These are phyloP conservation scores for Schizophyllum commune DNA, from an alignment of 1,284 basidiomycete species.

Conservation along the genomic window DNA sequence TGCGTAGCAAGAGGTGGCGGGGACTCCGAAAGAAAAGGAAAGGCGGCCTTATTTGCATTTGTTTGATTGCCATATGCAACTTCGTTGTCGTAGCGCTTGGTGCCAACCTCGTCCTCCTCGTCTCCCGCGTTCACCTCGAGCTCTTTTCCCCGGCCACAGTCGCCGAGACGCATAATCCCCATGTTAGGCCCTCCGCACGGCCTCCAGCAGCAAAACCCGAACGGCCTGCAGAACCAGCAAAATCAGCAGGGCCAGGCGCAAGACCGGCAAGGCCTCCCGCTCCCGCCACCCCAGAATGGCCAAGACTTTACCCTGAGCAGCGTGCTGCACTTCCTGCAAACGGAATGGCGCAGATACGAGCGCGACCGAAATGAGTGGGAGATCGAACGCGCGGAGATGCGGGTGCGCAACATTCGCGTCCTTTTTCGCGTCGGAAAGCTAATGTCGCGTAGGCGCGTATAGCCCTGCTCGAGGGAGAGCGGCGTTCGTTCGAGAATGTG, in stretches of 20 bases:
- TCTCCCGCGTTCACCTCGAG: conserved; percentile 21
- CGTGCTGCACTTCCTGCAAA: conserved; percentile 95
- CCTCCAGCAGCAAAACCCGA: conserved; percentile 44
- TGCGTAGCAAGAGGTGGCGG: not conserved
- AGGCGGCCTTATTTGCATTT: not conserved
- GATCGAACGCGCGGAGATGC: conserved; percentile 98
- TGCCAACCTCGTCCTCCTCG: conserved; percentile 12
- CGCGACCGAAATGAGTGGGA: conserved; percentile 99
- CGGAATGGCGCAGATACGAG: conserved; percentile 95
- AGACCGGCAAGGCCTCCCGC: conserved; percentile 43
- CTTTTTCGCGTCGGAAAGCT: conserved; percentile 16
- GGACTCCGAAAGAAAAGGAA: not conserved
- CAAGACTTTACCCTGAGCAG: conserved; percentile 90
- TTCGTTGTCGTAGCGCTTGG: not conserved
- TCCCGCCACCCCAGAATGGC: conserved; percentile 69
- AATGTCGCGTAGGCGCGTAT: conserved; percentile 71
- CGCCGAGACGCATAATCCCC: conserved; percentile 30
- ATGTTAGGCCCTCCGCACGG: conserved; percentile 67
- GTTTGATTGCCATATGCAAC: not conserved
- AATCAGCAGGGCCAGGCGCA: conserved; percentile 30
- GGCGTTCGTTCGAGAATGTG: conserved; percentile 93
- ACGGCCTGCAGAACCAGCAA: conserved; percentile 44
- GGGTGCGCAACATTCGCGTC: conserved; percentile 52
- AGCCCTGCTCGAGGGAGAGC: conserved; percentile 94
- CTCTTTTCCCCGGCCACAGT: conserved; percentile 27